Evolutionary conservation across 2,329 filamentous ascomycete genomes (phyloP).

Genomic region (Phyllosticta citribraziliensis): DNA sequence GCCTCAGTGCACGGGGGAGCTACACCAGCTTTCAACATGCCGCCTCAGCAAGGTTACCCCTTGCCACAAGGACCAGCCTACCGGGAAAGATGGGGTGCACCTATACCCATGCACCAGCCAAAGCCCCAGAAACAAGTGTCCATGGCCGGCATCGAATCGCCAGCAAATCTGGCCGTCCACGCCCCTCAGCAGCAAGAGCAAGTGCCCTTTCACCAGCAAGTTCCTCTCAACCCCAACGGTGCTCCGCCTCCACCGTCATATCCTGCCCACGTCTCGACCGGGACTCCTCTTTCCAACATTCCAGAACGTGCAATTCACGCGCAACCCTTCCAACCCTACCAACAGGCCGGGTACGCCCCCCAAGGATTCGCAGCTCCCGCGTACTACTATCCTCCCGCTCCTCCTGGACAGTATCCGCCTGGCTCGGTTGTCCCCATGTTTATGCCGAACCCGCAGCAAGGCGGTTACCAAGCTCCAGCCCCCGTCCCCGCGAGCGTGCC

Average conservation of each 20-base stretch:
- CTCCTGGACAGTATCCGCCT: slow-evolving; percentile 31
- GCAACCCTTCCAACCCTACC: slow-evolving; percentile 68
- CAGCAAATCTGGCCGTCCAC: slow-evolving; percentile 51
- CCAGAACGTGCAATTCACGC: slow-evolving; percentile 88
- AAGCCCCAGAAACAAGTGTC: slow-evolving; percentile 91
- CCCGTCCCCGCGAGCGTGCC: slow-evolving; percentile 12
- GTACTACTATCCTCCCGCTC: slow-evolving; percentile 53
- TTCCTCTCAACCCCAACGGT: slow-evolving; percentile 64
- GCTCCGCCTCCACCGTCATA: slow-evolving; percentile 60
- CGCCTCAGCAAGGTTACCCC: slow-evolving; percentile 43
- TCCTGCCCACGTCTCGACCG: slow-evolving; percentile 58
- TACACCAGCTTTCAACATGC: slow-evolving; percentile 42
- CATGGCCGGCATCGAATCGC: slow-evolving; percentile 83
- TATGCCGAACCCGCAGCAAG: slow-evolving; percentile 46
- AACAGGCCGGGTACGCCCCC: slow-evolving; percentile 50
- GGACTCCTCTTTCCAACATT: slow-evolving; percentile 82
- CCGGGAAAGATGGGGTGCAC: slow-evolving; percentile 50
- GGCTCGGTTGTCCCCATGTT: slow-evolving; percentile 45
- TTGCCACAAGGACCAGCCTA: slow-evolving; percentile 46
- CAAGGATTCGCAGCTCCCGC: slow-evolving; percentile 28
- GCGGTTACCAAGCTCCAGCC: slow-evolving; percentile 31
- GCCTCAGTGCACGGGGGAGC: slow-evolving; percentile 20
- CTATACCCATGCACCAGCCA: slow-evolving; percentile 81
- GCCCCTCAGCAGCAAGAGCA: slow-evolving; percentile 58
- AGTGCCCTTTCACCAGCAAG: slow-evolving; percentile 88